A percentile compares a stretch with the other conserved stretches of the same genome.
phyloP scores from a whole-genome alignment of 2,329 filamentous ascomycete genomes.

The Colletotrichum truncatum region DNA sequence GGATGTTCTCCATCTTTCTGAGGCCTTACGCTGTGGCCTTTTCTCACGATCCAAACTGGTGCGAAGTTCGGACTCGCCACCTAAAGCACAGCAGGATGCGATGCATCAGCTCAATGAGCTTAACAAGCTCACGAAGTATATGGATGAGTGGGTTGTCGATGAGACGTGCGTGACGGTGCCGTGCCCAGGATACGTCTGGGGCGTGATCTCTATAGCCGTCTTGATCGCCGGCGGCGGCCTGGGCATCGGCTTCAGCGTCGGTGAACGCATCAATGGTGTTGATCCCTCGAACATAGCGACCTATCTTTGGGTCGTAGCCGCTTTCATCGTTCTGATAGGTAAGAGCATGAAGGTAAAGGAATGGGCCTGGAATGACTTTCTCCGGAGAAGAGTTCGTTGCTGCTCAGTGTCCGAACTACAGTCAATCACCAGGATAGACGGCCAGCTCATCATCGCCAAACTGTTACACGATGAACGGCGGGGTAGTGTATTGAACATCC shows the following conservation, averaged over 20 bases:
- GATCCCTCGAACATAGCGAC: conserved; percentile 42
- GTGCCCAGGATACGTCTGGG: conserved; percentile 3
- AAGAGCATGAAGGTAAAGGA: conserved; percentile 36
- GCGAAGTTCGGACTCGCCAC: neutral
- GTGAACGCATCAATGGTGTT: conserved; percentile 37
- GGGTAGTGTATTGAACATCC: conserved; percentile 29
- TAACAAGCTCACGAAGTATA: neutral
- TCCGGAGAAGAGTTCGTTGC: conserved; percentile 37
- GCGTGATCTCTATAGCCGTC: neutral
- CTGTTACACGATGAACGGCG: conserved; percentile 35
- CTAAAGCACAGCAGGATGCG: neutral
- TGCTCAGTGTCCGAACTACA: conserved; percentile 36
- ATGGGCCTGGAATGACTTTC: conserved; percentile 42
- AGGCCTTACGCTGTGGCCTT: neutral
- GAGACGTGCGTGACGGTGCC: neutral
- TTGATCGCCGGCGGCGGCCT: conserved; percentile 36
- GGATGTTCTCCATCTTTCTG: neutral
- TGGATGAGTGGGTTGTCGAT: conserved; percentile 3
- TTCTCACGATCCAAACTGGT: neutral
- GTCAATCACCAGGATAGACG: conserved; percentile 33
- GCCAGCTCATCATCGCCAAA: conserved; percentile 37
- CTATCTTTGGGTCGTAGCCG: conserved; percentile 38
- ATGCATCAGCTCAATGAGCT: neutral
- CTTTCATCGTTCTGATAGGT: conserved; percentile 36
- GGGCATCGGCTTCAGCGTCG: conserved; percentile 36